phyloP scores from a whole-genome alignment of 1,284 basidiomycete species.

The Ganoderma leucocontextum region DNA sequence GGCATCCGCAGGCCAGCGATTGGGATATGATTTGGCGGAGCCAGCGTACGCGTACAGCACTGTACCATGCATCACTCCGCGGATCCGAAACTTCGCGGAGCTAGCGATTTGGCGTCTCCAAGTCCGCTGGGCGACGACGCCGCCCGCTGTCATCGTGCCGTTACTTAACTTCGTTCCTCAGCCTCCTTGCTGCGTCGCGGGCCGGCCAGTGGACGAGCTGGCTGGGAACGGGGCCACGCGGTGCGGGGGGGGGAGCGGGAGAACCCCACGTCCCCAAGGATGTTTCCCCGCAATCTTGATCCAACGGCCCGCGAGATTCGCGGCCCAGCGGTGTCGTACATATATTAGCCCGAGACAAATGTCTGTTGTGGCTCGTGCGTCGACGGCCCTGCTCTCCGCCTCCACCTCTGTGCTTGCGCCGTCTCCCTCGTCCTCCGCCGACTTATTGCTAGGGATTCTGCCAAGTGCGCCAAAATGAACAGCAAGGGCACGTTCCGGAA shows the following conservation, averaged over 20 bases:
- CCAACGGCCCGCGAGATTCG: conserved; percentile 11
- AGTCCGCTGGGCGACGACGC: not conserved
- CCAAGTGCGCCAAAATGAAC: conserved; percentile 11
- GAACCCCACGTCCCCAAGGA: not conserved
- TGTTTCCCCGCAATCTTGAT: conserved; percentile 18
- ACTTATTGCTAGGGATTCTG: not conserved
- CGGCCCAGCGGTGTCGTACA: not conserved
- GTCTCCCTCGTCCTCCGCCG: not conserved
- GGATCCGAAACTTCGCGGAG: not conserved
- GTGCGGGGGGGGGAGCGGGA: not conserved
- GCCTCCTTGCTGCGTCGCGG: not conserved
- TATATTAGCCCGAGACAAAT: not conserved
- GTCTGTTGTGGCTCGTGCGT: not conserved
- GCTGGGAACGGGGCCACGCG: not conserved
- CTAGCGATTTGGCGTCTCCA: not conserved
- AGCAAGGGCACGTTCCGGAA: conserved; percentile 51
- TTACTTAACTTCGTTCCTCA: no score
- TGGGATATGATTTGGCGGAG: not conserved
- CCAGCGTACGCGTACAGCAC: no score
- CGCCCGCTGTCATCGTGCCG: not conserved
- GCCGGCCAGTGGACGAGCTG: not conserved
- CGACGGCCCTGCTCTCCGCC: not conserved
- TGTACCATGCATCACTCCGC: no score
- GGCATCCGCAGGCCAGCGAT: not conserved
- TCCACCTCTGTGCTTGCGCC: not conserved